Conservation (phyloP, 495 filamentous ascomycete species). For the Daldinia vernicosa region DNA sequence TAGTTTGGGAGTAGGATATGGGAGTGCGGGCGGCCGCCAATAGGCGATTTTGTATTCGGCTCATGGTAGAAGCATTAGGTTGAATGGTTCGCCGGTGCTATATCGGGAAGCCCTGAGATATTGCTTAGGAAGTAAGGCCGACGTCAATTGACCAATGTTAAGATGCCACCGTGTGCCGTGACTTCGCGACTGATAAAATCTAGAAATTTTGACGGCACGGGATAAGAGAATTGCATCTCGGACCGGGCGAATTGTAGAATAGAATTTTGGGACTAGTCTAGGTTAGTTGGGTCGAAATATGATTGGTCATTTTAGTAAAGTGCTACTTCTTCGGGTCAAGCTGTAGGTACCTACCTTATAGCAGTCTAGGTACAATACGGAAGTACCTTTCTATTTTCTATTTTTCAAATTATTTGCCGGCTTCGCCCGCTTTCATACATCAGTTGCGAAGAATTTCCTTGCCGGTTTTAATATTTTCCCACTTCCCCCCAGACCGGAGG, state of each 20-base stretch:
- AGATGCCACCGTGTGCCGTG: constrained; percentile 7
- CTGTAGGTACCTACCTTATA: neutral
- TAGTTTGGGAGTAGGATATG: constrained; percentile 36
- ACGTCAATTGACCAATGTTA: constrained; percentile 9
- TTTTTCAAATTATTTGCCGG: constrained; percentile 39
- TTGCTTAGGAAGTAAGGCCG: neutral
- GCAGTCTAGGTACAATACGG: neutral
- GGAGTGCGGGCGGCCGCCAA: constrained; percentile 53
- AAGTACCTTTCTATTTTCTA: constrained; percentile 26
- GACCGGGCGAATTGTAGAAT: constrained; percentile 25
- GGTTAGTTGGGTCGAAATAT: neutral
- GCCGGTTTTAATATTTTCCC: constrained; percentile 1
- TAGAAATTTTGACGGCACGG: constrained; percentile 32
- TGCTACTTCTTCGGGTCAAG: constrained; percentile 5
- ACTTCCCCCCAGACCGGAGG: constrained; percentile 23
- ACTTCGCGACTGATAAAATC: constrained; percentile 7
- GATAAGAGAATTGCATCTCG: constrained; percentile 24
- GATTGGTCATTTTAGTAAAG: constrained; percentile 11
- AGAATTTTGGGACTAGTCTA: constrained; percentile 10
- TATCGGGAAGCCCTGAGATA: neutral
- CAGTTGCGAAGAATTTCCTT: constrained; percentile 41
- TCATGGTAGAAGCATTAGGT: constrained; percentile 52
- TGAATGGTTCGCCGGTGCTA: neutral
- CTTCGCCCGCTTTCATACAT: constrained; percentile 37
- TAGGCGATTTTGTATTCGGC: constrained; percentile 55